Evolutionary conservation across 164 flowering plant species (phyloP).

Genomic region (Dillenia suffruticosa): DNA sequence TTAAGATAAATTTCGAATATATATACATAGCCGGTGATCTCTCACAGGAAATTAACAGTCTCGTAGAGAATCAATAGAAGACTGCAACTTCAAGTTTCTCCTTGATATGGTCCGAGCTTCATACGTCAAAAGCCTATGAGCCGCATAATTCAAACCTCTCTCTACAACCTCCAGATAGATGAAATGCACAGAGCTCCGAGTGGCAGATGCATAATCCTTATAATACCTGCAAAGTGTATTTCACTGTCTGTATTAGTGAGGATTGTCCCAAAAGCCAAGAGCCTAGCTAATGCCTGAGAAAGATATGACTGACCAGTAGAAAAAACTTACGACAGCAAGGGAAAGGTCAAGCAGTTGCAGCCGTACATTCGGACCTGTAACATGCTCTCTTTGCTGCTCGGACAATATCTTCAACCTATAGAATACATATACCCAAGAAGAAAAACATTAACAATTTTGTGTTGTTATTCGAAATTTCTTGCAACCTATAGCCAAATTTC

Average conservation of each 20-base stretch:
- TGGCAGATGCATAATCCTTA: background rate
- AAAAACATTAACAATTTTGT: background rate
- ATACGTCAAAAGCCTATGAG: too few species aligned
- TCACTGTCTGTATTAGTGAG: background rate
- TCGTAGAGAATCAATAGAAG: too few species aligned
- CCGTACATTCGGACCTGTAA: conserved; percentile 35
- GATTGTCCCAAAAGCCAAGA: background rate
- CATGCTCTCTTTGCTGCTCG: conserved; percentile 59
- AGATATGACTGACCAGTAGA: background rate
- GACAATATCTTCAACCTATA: conserved; percentile 54
- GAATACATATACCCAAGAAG: background rate
- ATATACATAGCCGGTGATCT: too few species aligned
- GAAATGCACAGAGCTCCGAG: background rate
- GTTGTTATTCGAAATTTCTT: background rate
- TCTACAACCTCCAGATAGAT: background rate
- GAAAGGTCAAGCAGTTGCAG: conserved; percentile 17
- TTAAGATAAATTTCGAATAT: too few species aligned
- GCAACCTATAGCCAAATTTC: background rate
- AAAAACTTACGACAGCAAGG: background rate
- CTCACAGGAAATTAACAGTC: too few species aligned
- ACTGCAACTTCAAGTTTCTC: too few species aligned
- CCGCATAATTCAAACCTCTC: too few species aligned
- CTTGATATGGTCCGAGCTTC: too few species aligned
- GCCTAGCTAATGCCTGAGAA: background rate
- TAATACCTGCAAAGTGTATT: background rate